These are phyloP conservation scores for Porodaedalea pini DNA, from an alignment of 1,284 basidiomycete genomes.

Conservation along the genomic window DNA sequence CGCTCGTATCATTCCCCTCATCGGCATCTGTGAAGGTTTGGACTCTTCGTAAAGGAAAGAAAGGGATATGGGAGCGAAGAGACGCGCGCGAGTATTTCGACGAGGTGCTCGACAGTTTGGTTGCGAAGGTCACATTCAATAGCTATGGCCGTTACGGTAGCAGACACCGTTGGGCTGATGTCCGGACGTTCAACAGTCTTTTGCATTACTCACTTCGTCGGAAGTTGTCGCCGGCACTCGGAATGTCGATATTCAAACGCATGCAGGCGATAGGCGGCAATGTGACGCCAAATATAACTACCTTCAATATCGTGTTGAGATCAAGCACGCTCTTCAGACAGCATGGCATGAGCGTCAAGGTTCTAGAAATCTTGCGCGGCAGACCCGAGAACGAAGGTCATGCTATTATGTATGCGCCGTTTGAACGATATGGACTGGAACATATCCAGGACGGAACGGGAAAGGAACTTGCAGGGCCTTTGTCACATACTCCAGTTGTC, in stretches of 20 bases:
- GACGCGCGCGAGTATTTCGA: conserved; percentile 58
- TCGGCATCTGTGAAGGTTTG: conserved; percentile 40
- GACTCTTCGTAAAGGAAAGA: conserved; percentile 33
- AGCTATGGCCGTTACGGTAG: conserved; percentile 1
- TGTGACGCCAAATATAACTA: conserved; percentile 43
- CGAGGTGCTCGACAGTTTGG: conserved; percentile 46
- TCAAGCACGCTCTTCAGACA: conserved; percentile 51
- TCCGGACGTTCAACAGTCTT: conserved; percentile 52
- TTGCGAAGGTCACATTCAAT: conserved; percentile 26
- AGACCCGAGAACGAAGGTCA: not conserved
- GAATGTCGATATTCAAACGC: conserved; percentile 47
- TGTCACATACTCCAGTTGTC: too few relatives aligned
- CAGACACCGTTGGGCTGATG: not conserved
- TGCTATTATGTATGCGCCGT: not conserved
- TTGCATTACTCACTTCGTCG: conserved; percentile 63
- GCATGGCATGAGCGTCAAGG: conserved; percentile 38
- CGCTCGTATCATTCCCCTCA: conserved; percentile 50
- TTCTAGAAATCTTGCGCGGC: conserved; percentile 25
- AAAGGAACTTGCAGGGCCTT: too few relatives aligned
- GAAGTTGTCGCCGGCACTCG: conserved; percentile 47
- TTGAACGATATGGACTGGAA: not conserved
- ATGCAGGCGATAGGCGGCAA: conserved; percentile 45
- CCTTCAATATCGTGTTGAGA: conserved; percentile 57
- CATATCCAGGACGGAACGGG: too few relatives aligned
- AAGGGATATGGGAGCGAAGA: conserved; percentile 27